These are phyloP conservation scores for Aspergillus fischeri DNA, from an alignment of 2,329 filamentous ascomycete genomes.

Conservation along the genomic window DNA sequence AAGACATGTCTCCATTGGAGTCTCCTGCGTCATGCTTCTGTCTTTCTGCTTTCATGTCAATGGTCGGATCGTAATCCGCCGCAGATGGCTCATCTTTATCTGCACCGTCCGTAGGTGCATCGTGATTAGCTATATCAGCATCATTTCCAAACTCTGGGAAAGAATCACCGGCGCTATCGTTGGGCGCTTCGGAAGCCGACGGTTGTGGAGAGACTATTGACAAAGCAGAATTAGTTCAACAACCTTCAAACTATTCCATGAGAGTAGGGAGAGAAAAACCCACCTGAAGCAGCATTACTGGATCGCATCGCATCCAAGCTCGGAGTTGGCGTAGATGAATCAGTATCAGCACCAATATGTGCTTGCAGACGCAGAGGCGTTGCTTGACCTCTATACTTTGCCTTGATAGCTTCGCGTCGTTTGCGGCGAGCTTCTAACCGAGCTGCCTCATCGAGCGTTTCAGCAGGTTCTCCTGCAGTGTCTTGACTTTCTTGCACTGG, in stretches of 20 bases:
- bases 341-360: conserved; percentile 57
- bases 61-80: conserved; percentile 84
- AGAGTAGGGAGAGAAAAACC: conserved; percentile 6
- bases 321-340: conserved; percentile 51
- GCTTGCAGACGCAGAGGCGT: conserved; percentile 73
- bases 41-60: conserved; percentile 82
- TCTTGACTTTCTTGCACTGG: conserved; percentile 10
- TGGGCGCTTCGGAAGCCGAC: conserved; percentile 47
- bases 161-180: conserved; percentile 49
- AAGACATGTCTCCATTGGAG: conserved; percentile 52
- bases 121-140: conserved; percentile 60
- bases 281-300: conserved; percentile 37
- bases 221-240: conserved; percentile 5
- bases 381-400: conserved; percentile 69
- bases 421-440: conserved; percentile 81
- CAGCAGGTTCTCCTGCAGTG: conserved; percentile 43
- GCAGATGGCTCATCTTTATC: conserved; percentile 78
- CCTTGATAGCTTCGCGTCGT: conserved; percentile 77
- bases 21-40: conserved; percentile 64
- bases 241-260: neutral
- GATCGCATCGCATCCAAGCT: conserved; percentile 43
- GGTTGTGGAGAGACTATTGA: conserved; percentile 28
- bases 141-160: conserved; percentile 65
- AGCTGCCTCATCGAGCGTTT: conserved; percentile 72
- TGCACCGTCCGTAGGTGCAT: conserved; percentile 34